A percentile compares a stretch with the other conserved stretches of the same genome.
These are phyloP conservation scores for Tylopilus sp. DNA, from an alignment of 768 basidiomycete genomes.

Conservation along the genomic window DNA sequence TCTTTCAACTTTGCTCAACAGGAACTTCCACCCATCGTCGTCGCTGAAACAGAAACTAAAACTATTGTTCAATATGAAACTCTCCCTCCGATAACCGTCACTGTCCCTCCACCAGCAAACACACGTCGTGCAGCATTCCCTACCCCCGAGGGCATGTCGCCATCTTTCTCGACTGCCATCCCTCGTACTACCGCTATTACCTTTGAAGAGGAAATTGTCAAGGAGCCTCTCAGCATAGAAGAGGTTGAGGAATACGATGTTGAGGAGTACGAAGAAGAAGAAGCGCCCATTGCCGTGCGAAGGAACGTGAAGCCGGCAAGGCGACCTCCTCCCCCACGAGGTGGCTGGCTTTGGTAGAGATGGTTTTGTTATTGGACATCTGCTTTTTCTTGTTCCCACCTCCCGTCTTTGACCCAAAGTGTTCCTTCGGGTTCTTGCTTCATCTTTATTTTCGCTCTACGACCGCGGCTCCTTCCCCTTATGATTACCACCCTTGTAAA, in stretches of 20 bases:
- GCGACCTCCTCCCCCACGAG: constrained; percentile 44
- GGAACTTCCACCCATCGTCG: constrained; percentile 40
- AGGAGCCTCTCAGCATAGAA: constrained; percentile 33
- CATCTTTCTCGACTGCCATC: constrained; percentile 56
- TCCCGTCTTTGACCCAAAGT: constrained; percentile 12
- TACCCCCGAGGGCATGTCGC: constrained; percentile 58
- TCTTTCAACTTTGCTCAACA: constrained; percentile 24
- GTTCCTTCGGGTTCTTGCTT: constrained; percentile 23
- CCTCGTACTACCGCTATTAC: constrained; percentile 75
- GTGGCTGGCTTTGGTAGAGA: constrained; percentile 57
- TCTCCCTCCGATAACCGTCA: constrained; percentile 58
- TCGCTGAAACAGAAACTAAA: constrained; percentile 59
- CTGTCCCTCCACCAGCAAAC: constrained; percentile 72
- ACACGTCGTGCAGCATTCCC: constrained; percentile 74
- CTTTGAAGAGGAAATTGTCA: constrained; percentile 53
- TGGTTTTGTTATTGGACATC: constrained; percentile 30
- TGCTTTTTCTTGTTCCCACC: constrained; percentile 31
- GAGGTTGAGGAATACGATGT: constrained; percentile 37
- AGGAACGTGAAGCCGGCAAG: constrained; percentile 44
- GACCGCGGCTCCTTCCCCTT: constrained; percentile 6
- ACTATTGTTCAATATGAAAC: constrained; percentile 52
- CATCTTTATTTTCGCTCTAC: constrained; percentile 9
- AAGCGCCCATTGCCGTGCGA: constrained; percentile 39
- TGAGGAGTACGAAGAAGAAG: constrained; percentile 43
- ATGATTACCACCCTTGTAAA: constrained; percentile 13